phyloP scores from a whole-genome alignment of 2,329 filamentous ascomycete genomes.

The Talaromyces islandicus region DNA sequence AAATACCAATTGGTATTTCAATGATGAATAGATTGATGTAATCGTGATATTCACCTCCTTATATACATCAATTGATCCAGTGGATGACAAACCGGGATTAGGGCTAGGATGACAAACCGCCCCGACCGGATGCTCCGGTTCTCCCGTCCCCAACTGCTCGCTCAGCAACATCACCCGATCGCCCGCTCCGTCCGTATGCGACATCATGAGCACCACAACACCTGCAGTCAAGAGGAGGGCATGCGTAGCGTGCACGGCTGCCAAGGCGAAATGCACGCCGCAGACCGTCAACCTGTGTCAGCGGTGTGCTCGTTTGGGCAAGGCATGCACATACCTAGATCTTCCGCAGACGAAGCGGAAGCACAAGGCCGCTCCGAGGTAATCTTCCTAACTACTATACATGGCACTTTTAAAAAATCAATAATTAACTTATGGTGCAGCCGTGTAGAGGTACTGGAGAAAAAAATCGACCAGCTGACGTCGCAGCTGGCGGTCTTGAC shows the following conservation, averaged over 20 bases:
- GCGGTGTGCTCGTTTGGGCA: slow-evolving; percentile 19
- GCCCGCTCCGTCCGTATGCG: too few relatives aligned
- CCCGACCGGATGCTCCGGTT: background rate
- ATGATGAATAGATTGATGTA: background rate
- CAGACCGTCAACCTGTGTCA: slow-evolving; percentile 16
- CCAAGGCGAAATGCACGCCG: slow-evolving; percentile 20
- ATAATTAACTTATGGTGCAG: slow-evolving; percentile 9
- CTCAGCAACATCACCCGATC: background rate
- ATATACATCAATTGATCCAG: background rate
- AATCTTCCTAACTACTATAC: background rate
- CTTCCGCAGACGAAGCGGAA: slow-evolving; percentile 21
- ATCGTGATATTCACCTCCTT: background rate
- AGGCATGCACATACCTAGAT: slow-evolving; percentile 21
- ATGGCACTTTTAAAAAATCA: too few relatives aligned
- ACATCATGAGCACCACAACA: slow-evolving; percentile 10
- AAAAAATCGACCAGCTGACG: slow-evolving; percentile 16
- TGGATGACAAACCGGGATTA: background rate
- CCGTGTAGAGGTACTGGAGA: slow-evolving; percentile 17
- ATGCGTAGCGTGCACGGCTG: slow-evolving; percentile 18
- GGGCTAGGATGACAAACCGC: background rate
- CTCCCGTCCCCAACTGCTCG: too few relatives aligned
- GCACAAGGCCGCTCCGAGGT: slow-evolving; percentile 15
- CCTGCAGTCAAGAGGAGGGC: slow-evolving; percentile 16
- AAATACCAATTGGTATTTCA: too few relatives aligned
- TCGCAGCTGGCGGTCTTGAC: slow-evolving; percentile 15